Evolutionary conservation across 164 flowering plant species (phyloP).

Genomic region (Litsea cubeba): DNA sequence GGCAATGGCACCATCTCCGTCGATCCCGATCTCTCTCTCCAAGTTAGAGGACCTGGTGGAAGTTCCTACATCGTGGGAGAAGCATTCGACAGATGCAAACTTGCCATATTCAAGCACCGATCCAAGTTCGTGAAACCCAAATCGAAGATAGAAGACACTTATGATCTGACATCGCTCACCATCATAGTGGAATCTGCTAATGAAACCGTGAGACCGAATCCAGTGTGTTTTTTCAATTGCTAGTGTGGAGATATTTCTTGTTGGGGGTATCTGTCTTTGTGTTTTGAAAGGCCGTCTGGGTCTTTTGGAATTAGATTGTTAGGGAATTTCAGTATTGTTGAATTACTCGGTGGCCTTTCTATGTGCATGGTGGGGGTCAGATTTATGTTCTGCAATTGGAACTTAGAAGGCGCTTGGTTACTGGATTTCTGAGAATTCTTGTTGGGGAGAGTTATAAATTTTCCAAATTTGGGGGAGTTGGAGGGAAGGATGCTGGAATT

Average conservation of each 20-base stretch:
- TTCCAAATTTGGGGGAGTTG: no score
- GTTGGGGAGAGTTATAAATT: no score
- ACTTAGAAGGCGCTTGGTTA: no score
- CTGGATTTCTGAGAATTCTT: no score
- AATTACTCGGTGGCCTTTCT: no score
- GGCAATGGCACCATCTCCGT: slow-evolving; percentile 61
- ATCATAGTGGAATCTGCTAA: slow-evolving; percentile 25
- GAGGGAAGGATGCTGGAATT: no score
- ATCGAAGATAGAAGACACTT: slow-evolving; percentile 16
- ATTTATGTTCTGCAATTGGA: no score
- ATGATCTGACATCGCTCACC: slow-evolving; percentile 42
- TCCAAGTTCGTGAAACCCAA: slow-evolving; percentile 15
- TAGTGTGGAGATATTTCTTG: background rate
- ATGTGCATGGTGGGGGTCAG: background rate
- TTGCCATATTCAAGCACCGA: slow-evolving; percentile 54
- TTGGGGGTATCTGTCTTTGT: background rate
- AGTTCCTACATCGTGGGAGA: slow-evolving; percentile 41
- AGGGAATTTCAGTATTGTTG: no score
- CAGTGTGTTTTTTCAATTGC: background rate
- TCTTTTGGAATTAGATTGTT: no score
- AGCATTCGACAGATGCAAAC: slow-evolving; percentile 60
- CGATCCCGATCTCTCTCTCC: slow-evolving; percentile 62
- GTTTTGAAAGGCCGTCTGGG: background rate
- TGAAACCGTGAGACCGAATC: slow-evolving; percentile 22
- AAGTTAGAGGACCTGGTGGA: slow-evolving; percentile 42